These are phyloP conservation scores for Oryza coarctata DNA, from an alignment of 176 grass and related monocot genomes.

Conservation along the genomic window DNA sequence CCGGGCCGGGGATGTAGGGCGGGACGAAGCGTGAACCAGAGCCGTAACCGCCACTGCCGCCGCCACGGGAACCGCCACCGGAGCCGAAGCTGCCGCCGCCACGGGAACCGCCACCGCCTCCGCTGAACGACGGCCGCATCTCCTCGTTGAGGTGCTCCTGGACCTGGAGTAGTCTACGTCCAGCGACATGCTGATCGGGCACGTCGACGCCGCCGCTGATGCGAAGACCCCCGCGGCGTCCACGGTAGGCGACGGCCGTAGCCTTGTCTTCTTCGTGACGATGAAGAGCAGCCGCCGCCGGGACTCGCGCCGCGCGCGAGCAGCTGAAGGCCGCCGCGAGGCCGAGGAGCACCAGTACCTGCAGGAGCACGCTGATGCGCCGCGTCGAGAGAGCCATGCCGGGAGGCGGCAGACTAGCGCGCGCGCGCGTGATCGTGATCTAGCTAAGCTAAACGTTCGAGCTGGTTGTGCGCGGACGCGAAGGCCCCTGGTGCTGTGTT, in stretches of 20 bases:
- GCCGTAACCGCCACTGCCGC: neutral
- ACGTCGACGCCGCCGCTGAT: neutral
- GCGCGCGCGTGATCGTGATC: too few relatives aligned
- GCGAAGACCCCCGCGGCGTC: neutral
- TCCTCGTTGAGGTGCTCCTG: neutral
- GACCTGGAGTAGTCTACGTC: neutral
- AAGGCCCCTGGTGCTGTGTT: too few relatives aligned
- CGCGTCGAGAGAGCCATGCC: neutral
- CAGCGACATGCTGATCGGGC: neutral
- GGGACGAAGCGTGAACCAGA: neutral
- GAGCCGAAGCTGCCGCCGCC: neutral
- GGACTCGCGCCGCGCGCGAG: neutral
- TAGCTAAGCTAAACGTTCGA: too few relatives aligned
- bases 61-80: neutral
- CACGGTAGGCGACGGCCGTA: neutral
- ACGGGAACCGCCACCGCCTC: too few relatives aligned
- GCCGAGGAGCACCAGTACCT: conserved; percentile 1
- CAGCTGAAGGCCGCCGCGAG: neutral
- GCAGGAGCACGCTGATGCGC: conserved; percentile 2
- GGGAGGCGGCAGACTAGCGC: neutral
- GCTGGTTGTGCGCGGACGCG: too few relatives aligned
- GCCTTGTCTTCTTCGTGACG: neutral
- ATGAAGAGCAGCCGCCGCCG: neutral
- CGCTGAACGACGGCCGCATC: neutral
- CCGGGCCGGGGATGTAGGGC: neutral